Percentiles rank a stretch among this genome's conserved stretches.
Evolutionary conservation across 139 green algal genomes (phyloP).

Genomic region (Coelastrella sp.): DNA sequence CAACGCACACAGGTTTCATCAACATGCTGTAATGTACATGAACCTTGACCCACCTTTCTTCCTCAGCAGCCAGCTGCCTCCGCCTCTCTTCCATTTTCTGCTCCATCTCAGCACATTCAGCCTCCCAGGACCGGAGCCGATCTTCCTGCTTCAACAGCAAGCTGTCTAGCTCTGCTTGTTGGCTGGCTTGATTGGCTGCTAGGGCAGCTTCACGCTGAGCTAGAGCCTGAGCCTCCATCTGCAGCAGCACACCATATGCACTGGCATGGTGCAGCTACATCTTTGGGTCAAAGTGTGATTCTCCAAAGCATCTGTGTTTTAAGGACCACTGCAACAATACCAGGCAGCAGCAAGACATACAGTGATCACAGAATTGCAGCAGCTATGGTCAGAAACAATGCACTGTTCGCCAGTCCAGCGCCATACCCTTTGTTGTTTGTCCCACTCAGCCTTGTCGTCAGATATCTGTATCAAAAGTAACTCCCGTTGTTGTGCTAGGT

Average conservation of each 20-base stretch:
- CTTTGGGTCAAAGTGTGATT: too few species aligned
- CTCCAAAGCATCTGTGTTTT: too few species aligned
- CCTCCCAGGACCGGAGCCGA: slow-evolving; percentile 41
- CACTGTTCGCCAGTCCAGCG: not conserved
- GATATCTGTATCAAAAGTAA: slow-evolving; percentile 29
- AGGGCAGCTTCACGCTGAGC: slow-evolving; percentile 21
- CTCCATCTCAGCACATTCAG: slow-evolving; percentile 14
- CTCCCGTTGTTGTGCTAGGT: slow-evolving; percentile 18
- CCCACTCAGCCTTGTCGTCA: slow-evolving; percentile 44
- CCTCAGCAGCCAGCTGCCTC: not conserved
- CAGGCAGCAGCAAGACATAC: too few species aligned
- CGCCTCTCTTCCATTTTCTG: slow-evolving; percentile 8
- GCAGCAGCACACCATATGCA: not conserved
- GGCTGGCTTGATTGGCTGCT: not conserved
- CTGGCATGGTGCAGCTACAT: too few species aligned
- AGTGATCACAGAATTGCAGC: too few species aligned
- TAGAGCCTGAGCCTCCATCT: slow-evolving; percentile 38
- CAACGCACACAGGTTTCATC: too few species aligned
- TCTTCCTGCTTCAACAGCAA: slow-evolving; percentile 47
- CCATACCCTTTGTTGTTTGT: slow-evolving; percentile 36
- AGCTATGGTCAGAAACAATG: not conserved
- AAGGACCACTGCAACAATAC: too few species aligned
- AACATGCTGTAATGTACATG: too few species aligned
- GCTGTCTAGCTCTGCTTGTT: slow-evolving; percentile 35
- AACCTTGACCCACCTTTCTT: slow-evolving; percentile 16